Base-by-base conservation (phyloP, 2,329 filamentous ascomycete genomes). In the Beauveria asiatica region DNA sequence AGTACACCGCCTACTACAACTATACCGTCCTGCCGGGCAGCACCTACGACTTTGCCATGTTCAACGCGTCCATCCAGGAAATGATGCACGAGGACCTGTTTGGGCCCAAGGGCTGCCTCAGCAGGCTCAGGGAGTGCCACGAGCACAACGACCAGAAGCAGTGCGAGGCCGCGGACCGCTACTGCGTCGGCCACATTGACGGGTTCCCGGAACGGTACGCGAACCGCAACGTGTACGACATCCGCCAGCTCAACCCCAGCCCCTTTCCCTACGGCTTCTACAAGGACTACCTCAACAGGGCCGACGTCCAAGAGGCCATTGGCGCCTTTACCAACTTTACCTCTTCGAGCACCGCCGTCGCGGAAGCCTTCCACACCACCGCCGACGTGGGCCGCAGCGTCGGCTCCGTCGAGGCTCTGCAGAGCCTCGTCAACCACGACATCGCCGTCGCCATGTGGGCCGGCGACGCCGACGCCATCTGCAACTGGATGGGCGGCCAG, bases 361-460 rank as follows among this genome's bases (percentile, higher is more conserved):
- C 10, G 17, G 10, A n/a, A 7, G 55, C 55, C 8, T 57, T 57
- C 3, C 3, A 9, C 10, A 13, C 30, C 21, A 57, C 55, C 2
- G 55, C 45, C 19, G 55, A 57, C 11, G 33, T 23, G 21, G 55
- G 41, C 30, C 55, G 45, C 44, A 19, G 9, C 21, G 33, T 49
- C 16, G 45, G 33, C 33, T 76, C 73, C 0, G 70, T 79, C 21
- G 73, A 73, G 27, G 76, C 73, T 7, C 70, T 87, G 5, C 81
- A 83, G 58, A 71, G 76, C 11, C 78, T 87, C 25, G 73, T 87
- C 57, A 74, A 80, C 17, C 76, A 73, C 1, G 84, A 83, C 25
- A 80, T 89, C 19, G 82, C 82, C 19, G 82, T 92, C 16, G 84
- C 85, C 1, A 73, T 92, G 59, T 80, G 89, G 61, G 88, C 90